Percentiles rank a stretch among this genome's conserved stretches.
phyloP scores from a whole-genome alignment of 345 rosid species.

The Salix suchowensis region DNA sequence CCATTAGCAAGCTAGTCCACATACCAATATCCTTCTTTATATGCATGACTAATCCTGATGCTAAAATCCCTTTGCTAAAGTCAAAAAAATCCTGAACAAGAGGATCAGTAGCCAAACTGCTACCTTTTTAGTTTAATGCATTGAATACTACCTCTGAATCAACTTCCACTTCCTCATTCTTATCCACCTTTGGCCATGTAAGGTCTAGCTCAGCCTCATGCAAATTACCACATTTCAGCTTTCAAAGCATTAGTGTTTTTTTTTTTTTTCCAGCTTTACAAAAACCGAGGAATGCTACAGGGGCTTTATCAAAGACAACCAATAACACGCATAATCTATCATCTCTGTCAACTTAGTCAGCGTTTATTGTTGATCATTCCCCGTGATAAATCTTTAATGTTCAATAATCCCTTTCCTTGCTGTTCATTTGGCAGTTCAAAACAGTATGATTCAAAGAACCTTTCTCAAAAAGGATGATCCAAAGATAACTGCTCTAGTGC shows the following conservation, averaged over 20 bases:
- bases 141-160: background rate
- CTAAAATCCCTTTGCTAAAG: background rate
- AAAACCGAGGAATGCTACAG: constrained; percentile 10
- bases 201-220: background rate
- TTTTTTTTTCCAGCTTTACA: background rate
- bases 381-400: background rate
- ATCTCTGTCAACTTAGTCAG: constrained; percentile 3
- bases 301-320: constrained; percentile 4
- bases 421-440: constrained; percentile 41
- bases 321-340: background rate
- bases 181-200: background rate
- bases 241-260: background rate
- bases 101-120: background rate
- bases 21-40: background rate
- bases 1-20: background rate
- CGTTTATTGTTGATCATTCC: background rate
- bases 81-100: background rate
- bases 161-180: background rate
- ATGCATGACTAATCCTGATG: background rate
- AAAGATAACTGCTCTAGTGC: constrained; percentile 68
- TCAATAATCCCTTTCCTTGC: constrained; percentile 9
- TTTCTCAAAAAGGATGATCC: constrained; percentile 81
- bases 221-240: background rate
- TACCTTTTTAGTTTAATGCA: background rate
- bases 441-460: constrained; percentile 39